phyloP scores from a whole-genome alignment of 495 filamentous ascomycete genomes.

The Immersiella caudata region DNA sequence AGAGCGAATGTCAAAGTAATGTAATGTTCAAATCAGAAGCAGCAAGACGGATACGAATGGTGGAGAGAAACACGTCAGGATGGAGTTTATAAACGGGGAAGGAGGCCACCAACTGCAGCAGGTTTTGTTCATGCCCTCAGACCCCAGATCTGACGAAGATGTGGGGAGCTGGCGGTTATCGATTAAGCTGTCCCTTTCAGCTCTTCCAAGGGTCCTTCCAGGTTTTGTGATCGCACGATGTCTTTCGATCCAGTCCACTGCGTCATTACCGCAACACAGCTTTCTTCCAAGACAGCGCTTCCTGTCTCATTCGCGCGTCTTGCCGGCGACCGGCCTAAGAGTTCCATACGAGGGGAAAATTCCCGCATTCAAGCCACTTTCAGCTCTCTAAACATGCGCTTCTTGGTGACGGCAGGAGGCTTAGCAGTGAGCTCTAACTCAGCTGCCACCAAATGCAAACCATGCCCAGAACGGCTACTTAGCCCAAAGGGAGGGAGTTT shows the following conservation, averaged over 20 bases:
- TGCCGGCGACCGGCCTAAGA: neutral
- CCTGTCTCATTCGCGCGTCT: neutral
- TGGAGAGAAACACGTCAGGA: neutral
- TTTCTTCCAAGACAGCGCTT: neutral
- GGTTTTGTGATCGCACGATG: neutral
- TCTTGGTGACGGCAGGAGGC: neutral
- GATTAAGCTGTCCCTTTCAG: conserved; percentile 2
- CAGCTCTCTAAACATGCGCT: neutral
- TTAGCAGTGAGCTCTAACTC: neutral
- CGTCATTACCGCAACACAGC: neutral
- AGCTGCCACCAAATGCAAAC: neutral
- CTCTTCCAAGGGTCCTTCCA: neutral
- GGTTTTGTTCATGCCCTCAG: neutral
- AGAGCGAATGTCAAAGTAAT: neutral
- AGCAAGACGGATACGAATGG: neutral
- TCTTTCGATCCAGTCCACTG: neutral
- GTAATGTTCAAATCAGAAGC: neutral
- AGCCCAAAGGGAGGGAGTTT: neutral
- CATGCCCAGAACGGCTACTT: neutral
- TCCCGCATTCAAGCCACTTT: neutral
- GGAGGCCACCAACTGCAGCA: neutral
- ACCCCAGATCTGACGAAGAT: neutral
- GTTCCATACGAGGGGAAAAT: neutral
- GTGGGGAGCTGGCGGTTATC: conserved; percentile 16
- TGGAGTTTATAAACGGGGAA: neutral